phyloP scores from a whole-genome alignment of 768 basidiomycete genomes.

The Boletus edulis region DNA sequence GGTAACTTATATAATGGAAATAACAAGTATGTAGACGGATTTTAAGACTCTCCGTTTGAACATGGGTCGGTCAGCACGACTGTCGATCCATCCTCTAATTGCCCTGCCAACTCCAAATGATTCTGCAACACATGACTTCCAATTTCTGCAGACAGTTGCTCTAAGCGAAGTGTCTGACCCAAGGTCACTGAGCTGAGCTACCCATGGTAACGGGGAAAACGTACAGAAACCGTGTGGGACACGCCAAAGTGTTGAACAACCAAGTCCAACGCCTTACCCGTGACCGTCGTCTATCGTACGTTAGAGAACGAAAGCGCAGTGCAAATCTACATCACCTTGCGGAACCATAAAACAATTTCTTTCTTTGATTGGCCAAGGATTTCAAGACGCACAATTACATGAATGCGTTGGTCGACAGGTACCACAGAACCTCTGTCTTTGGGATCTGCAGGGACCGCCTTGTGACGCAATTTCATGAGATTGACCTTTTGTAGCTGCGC shows the following conservation, averaged over 20 bases:
- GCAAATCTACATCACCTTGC: conserved; percentile 47
- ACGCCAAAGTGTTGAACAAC: conserved; percentile 30
- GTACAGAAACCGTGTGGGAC: conserved; percentile 11
- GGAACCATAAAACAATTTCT: conserved; percentile 64
- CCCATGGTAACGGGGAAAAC: not conserved
- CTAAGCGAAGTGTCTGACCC: conserved; percentile 44
- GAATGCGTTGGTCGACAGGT: conserved; percentile 55
- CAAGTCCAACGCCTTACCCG: conserved; percentile 65
- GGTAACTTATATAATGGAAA: not conserved
- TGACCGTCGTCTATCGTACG: conserved; percentile 43
- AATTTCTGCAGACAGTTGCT: conserved; percentile 25
- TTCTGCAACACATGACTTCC: conserved; percentile 40
- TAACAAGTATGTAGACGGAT: not conserved
- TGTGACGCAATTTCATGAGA: conserved; percentile 74
- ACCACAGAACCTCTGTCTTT: conserved; percentile 48
- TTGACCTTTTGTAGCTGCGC: conserved; percentile 57
- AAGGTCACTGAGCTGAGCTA: conserved; percentile 16
- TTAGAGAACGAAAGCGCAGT: conserved; percentile 1
- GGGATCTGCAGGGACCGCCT: conserved; percentile 60
- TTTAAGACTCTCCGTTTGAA: not conserved
- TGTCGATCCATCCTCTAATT: conserved; percentile 53
- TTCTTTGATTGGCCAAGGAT: conserved; percentile 24
- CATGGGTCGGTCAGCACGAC: conserved; percentile 15
- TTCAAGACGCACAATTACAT: conserved; percentile 45
- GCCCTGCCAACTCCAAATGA: conserved; percentile 44